These are phyloP conservation scores for Paramyrothecium roridum DNA, from an alignment of 2,329 filamentous ascomycete species.

Conservation along the genomic window DNA sequence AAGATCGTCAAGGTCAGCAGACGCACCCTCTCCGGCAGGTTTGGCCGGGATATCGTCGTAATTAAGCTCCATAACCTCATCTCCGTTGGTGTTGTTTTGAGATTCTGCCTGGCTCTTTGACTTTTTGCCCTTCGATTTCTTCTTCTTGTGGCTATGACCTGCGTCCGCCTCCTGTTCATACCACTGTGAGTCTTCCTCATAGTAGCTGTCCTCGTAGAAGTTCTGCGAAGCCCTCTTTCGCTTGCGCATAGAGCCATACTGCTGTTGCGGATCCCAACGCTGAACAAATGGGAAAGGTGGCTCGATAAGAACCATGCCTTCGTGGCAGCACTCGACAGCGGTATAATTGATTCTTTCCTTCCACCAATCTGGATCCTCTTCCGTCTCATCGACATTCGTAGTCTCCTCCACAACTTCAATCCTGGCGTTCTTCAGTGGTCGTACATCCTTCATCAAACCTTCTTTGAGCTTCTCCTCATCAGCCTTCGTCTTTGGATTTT, in stretches of 20 bases:
- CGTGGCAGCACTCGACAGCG: slow-evolving; percentile 81
- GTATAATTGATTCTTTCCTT: slow-evolving; percentile 68
- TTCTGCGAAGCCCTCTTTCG: slow-evolving; percentile 44
- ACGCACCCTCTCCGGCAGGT: slow-evolving; percentile 36
- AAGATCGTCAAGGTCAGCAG: slow-evolving; percentile 56
- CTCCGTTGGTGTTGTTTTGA: slow-evolving; percentile 6
- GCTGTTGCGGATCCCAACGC: slow-evolving; percentile 79
- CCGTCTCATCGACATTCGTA: slow-evolving; percentile 10
- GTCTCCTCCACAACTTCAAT: slow-evolving; percentile 16
- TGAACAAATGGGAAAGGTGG: slow-evolving; percentile 90
- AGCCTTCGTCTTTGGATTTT: slow-evolving; percentile 63
- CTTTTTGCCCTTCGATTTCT: slow-evolving; percentile 36
- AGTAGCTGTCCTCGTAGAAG: slow-evolving; percentile 22
- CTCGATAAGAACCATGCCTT: slow-evolving; percentile 63
- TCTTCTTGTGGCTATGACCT: slow-evolving; percentile 27
- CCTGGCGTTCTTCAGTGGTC: slow-evolving; percentile 33
- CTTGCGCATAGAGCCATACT: slow-evolving; percentile 38
- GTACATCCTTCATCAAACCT: slow-evolving; percentile 55
- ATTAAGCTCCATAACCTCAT: slow-evolving; percentile 31
- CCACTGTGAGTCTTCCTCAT: slow-evolving; percentile 21
- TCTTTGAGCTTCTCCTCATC: slow-evolving; percentile 63
- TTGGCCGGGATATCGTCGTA: slow-evolving; percentile 32
- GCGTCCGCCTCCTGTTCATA: slow-evolving; percentile 35
- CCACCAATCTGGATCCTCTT: slow-evolving; percentile 63
- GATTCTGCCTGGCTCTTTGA: slow-evolving; percentile 12